Conservation (phyloP, 1,284 basidiomycete genomes). For the Ustilago bromivora region DNA sequence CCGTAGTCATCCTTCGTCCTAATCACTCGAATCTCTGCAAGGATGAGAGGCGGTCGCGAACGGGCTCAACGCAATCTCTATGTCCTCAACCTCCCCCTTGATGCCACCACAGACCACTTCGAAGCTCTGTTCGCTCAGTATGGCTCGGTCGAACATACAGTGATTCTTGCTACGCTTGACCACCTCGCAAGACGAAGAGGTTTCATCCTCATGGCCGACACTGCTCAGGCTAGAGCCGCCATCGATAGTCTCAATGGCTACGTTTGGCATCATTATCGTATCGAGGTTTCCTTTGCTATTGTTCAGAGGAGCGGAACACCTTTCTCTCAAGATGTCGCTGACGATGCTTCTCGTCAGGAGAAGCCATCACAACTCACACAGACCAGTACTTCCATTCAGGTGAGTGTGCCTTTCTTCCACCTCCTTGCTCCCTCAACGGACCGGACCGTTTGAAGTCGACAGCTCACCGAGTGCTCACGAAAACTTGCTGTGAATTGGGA, state of each 20-base stretch:
- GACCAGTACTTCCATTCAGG: constrained; percentile 4
- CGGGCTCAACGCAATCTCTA: constrained; percentile 63
- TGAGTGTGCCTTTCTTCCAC: constrained; percentile 10
- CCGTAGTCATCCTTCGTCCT: not conserved
- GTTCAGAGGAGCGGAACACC: constrained; percentile 66
- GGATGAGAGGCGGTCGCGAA: constrained; percentile 30
- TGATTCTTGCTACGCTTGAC: constrained; percentile 68
- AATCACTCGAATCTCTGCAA: not conserved
- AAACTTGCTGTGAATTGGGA: not conserved
- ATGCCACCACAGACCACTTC: constrained; percentile 62
- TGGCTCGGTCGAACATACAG: constrained; percentile 65
- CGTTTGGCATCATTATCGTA: constrained; percentile 66
- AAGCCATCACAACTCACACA: not conserved
- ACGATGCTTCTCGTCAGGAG: constrained; percentile 5
- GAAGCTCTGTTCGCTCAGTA: constrained; percentile 56
- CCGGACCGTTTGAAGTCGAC: not conserved
- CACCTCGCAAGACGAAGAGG: constrained; percentile 66
- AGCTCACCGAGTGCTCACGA: not conserved
- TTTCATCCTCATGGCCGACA: constrained; percentile 66
- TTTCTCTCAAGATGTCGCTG: constrained; percentile 36
- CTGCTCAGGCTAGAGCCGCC: constrained; percentile 58
- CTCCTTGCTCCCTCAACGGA: not conserved
- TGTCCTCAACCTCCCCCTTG: constrained; percentile 67
- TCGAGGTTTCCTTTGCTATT: constrained; percentile 68
- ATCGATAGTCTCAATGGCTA: constrained; percentile 59